A percentile compares a stretch with the other conserved stretches of the same genome.
phyloP scores from a whole-genome alignment of 2,329 filamentous ascomycete species.

The Epichloe bromicola region DNA sequence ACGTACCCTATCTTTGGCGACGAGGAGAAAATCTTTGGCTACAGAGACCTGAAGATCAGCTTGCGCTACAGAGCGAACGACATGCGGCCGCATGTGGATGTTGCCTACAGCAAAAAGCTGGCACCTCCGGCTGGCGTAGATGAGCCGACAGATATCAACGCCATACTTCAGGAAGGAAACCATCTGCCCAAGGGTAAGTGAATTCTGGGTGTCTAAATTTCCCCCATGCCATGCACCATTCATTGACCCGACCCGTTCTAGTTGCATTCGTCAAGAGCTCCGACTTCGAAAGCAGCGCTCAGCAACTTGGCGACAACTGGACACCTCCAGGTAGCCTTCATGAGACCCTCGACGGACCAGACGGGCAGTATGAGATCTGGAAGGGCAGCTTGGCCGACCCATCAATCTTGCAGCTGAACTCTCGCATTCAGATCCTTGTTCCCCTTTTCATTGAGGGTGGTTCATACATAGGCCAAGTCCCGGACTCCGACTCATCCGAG shows the following conservation, averaged over 20 bases:
- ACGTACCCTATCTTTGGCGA: constrained; percentile 91
- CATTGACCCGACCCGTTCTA: constrained; percentile 17
- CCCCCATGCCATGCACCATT: neutral
- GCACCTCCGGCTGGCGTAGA: constrained; percentile 49
- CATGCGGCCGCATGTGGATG: constrained; percentile 62
- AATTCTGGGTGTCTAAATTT: constrained; percentile 3
- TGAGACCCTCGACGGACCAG: constrained; percentile 46
- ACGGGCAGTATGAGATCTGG: constrained; percentile 72
- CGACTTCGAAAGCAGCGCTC: constrained; percentile 49
- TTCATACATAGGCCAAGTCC: constrained; percentile 47
- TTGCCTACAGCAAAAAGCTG: constrained; percentile 65
- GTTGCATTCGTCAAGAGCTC: constrained; percentile 52
- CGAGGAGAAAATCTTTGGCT: constrained; percentile 84
- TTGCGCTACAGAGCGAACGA: constrained; percentile 57
- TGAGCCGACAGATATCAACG: constrained; percentile 55
- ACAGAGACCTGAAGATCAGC: constrained; percentile 66
- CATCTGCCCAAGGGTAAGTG: constrained; percentile 53
- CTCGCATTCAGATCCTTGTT: constrained; percentile 71
- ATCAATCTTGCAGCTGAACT: constrained; percentile 56
- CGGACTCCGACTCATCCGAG: constrained; percentile 42
- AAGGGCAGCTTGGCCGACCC: constrained; percentile 59
- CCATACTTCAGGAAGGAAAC: constrained; percentile 45
- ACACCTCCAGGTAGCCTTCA: constrained; percentile 66
- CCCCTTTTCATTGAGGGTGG: constrained; percentile 89
- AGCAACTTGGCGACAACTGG: constrained; percentile 31